Conservation (phyloP, 306 rosid genomes). For the Acacia melanoxylon region DNA sequence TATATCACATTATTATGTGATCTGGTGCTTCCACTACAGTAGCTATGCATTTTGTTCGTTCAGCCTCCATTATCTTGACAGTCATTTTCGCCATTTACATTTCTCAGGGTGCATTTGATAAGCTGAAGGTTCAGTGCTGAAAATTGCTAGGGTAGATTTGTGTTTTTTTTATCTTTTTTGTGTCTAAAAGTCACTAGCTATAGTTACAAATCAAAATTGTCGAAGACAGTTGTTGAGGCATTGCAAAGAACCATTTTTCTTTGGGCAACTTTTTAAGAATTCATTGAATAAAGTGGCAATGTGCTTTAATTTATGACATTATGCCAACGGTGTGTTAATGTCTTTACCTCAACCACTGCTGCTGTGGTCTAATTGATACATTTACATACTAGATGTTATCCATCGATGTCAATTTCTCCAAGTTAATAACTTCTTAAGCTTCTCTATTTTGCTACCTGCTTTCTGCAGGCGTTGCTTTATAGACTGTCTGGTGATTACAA, state of each 20-base stretch:
- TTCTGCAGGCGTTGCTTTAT: constrained; percentile 89
- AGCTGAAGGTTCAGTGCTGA: neutral
- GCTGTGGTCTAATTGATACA: neutral
- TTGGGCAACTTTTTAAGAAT: neutral
- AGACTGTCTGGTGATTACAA: constrained; percentile 88
- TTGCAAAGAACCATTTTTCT: neutral
- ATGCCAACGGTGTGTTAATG: neutral
- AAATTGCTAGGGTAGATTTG: neutral
- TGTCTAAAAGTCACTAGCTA: neutral
- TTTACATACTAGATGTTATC: neutral
- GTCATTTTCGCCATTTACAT: neutral
- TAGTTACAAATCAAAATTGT: neutral
- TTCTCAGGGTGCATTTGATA: neutral
- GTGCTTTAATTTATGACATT: neutral
- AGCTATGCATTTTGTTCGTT: neutral
- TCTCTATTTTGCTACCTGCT: constrained; percentile 7
- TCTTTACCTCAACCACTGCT: neutral
- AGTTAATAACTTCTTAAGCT: constrained; percentile 7
- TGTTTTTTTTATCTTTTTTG: neutral
- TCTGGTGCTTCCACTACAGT: constrained; percentile 4
- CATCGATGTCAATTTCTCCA: neutral
- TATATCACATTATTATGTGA: neutral
- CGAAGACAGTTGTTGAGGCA: neutral
- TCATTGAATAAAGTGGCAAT: neutral
- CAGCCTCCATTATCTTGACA: neutral